phyloP scores from a whole-genome alignment of 2,329 filamentous ascomycete genomes.

The Trichoderma sp. region DNA sequence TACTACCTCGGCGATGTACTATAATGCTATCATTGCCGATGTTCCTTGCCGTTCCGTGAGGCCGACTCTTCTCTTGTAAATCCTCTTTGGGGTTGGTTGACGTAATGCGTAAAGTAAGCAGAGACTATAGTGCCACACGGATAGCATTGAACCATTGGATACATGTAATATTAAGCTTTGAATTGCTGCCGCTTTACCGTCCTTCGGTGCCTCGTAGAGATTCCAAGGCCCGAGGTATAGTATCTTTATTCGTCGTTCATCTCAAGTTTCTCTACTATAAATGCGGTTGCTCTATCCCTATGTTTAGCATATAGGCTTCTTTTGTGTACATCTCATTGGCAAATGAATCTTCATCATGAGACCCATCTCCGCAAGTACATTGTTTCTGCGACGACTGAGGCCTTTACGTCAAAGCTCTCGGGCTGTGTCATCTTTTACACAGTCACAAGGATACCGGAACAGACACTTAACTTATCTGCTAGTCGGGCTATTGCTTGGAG shows the following conservation, averaged over 20 bases:
- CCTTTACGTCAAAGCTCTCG: neutral
- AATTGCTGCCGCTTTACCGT: neutral
- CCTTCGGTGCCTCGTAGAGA: neutral
- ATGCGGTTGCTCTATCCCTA: neutral
- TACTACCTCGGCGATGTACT: neutral
- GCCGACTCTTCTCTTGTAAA: neutral
- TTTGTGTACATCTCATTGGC: neutral
- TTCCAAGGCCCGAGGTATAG: neutral
- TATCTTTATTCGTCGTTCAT: neutral
- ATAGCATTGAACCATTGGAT: neutral
- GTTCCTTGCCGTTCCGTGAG: neutral
- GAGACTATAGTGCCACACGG: neutral
- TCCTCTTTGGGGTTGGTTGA: neutral
- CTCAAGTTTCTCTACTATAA: neutral
- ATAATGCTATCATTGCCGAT: neutral
- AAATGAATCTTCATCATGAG: neutral
- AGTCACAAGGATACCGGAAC: neutral
- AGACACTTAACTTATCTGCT: neutral
- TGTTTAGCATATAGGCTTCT: neutral
- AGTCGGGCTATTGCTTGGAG: conserved; percentile 12
- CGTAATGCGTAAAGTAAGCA: neutral
- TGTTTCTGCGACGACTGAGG: neutral
- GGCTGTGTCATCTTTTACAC: neutral
- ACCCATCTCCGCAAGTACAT: neutral
- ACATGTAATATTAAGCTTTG: neutral